Percentiles rank a stretch among this genome's conserved stretches.
Evolutionary conservation across 2,329 filamentous ascomycete genomes (phyloP).

Genomic region (Ophiostoma sp.): DNA sequence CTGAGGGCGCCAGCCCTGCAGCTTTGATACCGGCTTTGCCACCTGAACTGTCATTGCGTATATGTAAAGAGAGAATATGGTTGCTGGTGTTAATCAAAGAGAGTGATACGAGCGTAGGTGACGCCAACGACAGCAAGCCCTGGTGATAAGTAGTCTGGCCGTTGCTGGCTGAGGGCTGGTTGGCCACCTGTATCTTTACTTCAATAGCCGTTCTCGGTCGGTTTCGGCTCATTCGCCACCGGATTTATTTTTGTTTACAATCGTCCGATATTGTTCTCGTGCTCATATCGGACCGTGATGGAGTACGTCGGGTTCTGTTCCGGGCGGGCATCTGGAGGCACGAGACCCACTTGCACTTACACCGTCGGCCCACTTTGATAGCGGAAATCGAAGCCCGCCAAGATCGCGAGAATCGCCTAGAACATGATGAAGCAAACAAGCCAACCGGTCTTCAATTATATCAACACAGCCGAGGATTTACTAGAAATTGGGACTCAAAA

Average conservation of each 20-base stretch:
- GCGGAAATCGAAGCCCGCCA: neutral
- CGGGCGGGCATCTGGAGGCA: neutral
- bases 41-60: neutral
- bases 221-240: neutral
- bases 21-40: neutral
- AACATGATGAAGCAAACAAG: neutral
- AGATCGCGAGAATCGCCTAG: neutral
- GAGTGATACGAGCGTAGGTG: neutral
- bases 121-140: neutral
- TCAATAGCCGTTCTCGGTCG: neutral
- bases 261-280: too few species aligned
- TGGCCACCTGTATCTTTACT: neutral
- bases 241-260: too few species aligned
- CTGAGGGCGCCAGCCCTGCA: neutral
- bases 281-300: neutral
- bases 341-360: neutral
- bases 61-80: neutral
- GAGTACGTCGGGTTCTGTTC: neutral
- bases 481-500: neutral
- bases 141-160: neutral
- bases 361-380: neutral
- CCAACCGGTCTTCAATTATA: neutral
- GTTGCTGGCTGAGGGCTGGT: neutral
- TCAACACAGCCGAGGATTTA: too few species aligned
- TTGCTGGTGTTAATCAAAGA: neutral